Evolutionary conservation across 176 grass and related monocot genomes (phyloP).

Genomic region (Juncus inflexus): DNA sequence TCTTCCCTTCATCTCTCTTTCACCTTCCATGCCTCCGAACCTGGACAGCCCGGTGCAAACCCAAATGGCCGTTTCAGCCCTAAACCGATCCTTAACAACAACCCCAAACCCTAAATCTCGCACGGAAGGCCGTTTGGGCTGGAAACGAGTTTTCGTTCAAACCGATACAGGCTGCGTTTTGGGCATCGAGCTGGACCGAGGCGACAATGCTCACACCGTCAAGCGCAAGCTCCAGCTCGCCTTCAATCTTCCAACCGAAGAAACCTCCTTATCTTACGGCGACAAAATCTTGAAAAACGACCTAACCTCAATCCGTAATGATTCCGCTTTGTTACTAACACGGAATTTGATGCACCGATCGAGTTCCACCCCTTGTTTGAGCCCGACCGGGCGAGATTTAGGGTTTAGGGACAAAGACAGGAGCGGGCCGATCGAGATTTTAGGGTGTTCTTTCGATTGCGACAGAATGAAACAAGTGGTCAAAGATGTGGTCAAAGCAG

Average conservation of each 20-base stretch:
- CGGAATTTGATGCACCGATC: conserved; percentile 75
- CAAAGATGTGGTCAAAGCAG: conserved; percentile 72
- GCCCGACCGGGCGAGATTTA: conserved; percentile 58
- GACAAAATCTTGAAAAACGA: conserved; percentile 82
- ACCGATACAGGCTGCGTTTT: conserved; percentile 84
- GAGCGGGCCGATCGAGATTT: conserved; percentile 69
- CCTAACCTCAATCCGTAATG: conserved; percentile 76
- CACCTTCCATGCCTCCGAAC: conserved; percentile 60
- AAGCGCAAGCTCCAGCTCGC: conserved; percentile 90
- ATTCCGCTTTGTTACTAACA: conserved; percentile 73
- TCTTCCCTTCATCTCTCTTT: conserved; percentile 25
- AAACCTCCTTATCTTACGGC: conserved; percentile 81
- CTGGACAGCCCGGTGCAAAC: conserved; percentile 89
- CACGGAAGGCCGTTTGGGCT: conserved; percentile 50
- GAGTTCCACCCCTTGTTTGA: conserved; percentile 86
- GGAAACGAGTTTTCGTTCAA: conserved; percentile 95
- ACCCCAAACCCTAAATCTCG: conserved; percentile 35
- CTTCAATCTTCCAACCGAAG: conserved; percentile 70
- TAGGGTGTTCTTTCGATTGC: conserved; percentile 65
- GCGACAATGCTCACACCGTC: conserved; percentile 83
- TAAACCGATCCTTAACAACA: conserved; percentile 55
- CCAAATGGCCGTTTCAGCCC: conserved; percentile 79
- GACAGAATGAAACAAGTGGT: conserved; percentile 69
- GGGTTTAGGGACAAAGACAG: conserved; percentile 51
- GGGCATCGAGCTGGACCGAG: conserved; percentile 75